Conservation (phyloP, 1,284 basidiomycete species). For the Sporisorium sorghi region DNA sequence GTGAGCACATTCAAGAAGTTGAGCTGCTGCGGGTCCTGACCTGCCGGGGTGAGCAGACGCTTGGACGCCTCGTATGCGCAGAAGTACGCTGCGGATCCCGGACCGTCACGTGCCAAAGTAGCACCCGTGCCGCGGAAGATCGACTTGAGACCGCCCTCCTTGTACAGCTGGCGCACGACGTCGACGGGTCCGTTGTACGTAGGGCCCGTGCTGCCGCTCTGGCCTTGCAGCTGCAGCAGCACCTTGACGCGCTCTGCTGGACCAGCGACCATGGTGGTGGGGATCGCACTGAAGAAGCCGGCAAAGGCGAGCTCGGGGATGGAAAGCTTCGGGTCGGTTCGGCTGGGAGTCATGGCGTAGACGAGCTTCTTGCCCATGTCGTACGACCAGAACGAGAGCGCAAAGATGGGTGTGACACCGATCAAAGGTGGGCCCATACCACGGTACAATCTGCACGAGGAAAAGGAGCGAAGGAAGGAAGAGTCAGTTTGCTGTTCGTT, state of each 20-base stretch:
- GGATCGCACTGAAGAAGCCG: conserved; percentile 93
- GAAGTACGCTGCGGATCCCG: conserved; percentile 97
- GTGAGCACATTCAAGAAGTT: conserved; percentile 88
- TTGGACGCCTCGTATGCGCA: conserved; percentile 96
- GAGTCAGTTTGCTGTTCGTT: neutral
- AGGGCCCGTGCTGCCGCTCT: conserved; percentile 75
- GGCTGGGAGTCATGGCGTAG: conserved; percentile 75
- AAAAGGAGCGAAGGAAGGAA: neutral
- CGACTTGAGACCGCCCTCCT: conserved; percentile 90
- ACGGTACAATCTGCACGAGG: conserved; percentile 81
- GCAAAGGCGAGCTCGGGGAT: conserved; percentile 87
- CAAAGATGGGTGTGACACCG: conserved; percentile 98
- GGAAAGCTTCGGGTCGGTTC: conserved; percentile 77
- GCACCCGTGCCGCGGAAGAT: conserved; percentile 93
- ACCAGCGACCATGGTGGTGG: conserved; percentile 89
- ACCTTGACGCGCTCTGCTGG: conserved; percentile 99
- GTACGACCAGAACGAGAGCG: conserved; percentile 98
- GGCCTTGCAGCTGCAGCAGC: conserved; percentile 89
- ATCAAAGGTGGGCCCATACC: conserved; percentile 95
- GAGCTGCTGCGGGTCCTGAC: conserved; percentile 81
- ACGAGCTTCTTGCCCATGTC: conserved; percentile 93
- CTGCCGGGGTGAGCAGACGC: conserved; percentile 79
- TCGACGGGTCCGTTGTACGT: conserved; percentile 93
- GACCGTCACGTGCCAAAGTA: conserved; percentile 92
- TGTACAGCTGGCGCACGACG: conserved; percentile 90